Evolutionary conservation across 495 filamentous ascomycete species (phyloP), one percentile per base, ranked within the genome.

Genomic region (Darksidea phi): DNA sequence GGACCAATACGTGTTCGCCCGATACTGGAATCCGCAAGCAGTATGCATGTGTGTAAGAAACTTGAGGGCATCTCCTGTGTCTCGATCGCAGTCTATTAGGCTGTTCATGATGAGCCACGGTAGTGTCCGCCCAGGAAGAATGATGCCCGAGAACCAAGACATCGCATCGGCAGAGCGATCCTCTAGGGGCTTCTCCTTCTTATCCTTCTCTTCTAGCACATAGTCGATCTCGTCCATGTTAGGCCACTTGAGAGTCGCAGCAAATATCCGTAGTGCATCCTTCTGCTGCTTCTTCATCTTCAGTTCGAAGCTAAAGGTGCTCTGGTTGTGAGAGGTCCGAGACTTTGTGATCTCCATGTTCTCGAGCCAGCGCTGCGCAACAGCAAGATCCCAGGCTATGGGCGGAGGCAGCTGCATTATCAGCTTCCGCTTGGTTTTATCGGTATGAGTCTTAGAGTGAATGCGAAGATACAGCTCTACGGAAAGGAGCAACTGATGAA

Each of bases 81-180:
- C 81, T 2, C 80, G 79, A 69, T 89, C 86, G 65, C 86, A 85
- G 71, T 89, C 87, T 61, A 88, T 81, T 18, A 90, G 77, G 18
- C 84, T 73, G 69, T 87, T 88, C 84, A 90, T 88, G 43, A 87
- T 81, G 15, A 89, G 79, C 73, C 83, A 90, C 32, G 85, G 82
- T 57, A 88, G 81, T 17, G 85, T 87, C 50, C 75, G 72, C n/a
- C 87, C 87, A 6, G 87, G 87, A 6, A 89, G 76, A 54, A 88
- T 80, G 18, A 87, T 76, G 5, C 86, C 86, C 37, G 82, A 84
- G 65, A 89, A 87, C 77, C 86, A 90, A 41, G 86, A 85, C 81
- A 87, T 84, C 47, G 86, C 79, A 68, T 86, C 81, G 20, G 82
- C 82, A 67, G 79, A 84, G 64, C 85, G 75, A 46, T 81, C 75